Evolutionary conservation across 495 filamentous ascomycete genomes (phyloP).

Genomic region (Evernia prunastri): DNA sequence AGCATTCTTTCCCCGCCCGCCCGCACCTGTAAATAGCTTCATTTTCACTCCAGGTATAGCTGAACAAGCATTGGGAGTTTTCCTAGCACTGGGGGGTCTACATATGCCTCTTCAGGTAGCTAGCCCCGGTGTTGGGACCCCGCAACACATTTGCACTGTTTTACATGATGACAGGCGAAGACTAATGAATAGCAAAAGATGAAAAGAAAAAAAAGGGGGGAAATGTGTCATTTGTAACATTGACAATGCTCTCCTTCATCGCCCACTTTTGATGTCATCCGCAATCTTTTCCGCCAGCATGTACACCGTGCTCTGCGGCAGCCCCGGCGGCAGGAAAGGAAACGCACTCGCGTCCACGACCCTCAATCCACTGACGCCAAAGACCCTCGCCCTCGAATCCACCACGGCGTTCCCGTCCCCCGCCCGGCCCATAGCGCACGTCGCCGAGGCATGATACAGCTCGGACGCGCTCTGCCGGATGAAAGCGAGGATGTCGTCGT

Average conservation of each 20-base stretch:
- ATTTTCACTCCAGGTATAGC: no score
- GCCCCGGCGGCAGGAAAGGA: slow-evolving; percentile 42
- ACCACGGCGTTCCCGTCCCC: slow-evolving; percentile 38
- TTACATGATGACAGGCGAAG: no score
- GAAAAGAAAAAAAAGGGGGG: no score
- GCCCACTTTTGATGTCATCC: slow-evolving; percentile 19
- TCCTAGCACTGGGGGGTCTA: no score
- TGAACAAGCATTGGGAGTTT: no score
- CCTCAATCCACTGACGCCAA: slow-evolving; percentile 33
- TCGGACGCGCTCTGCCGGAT: slow-evolving; percentile 41
- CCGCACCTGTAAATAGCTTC: no score
- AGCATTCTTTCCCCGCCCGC: no score
- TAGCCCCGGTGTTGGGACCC: no score
- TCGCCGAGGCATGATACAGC: slow-evolving; percentile 48
- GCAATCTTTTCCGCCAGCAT: slow-evolving; percentile 39
- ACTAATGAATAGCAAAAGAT: no score
- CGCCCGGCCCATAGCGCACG: slow-evolving; percentile 38
- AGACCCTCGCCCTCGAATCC: slow-evolving; percentile 36
- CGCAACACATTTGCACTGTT: no score
- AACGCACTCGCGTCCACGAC: slow-evolving; percentile 51
- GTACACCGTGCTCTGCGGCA: slow-evolving; percentile 38
- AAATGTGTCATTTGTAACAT: no score
- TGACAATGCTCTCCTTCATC: neutral
- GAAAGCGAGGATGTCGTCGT: slow-evolving; percentile 45
- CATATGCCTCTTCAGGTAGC: no score